Evolutionary conservation across 2,329 filamentous ascomycete genomes (phyloP).

Genomic region (Fulvia fulva): DNA sequence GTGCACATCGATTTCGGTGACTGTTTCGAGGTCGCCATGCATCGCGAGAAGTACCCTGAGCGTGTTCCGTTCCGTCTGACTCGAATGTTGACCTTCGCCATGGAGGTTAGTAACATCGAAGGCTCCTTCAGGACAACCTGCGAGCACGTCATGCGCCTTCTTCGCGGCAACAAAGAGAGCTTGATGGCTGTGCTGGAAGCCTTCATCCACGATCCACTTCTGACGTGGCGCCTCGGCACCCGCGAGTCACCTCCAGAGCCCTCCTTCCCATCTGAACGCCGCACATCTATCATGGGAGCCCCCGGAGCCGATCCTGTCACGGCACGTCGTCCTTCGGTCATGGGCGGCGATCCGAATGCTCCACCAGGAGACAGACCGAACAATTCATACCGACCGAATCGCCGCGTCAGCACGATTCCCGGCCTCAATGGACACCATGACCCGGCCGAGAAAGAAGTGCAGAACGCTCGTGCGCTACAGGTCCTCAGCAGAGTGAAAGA

Average conservation of each 20-base stretch:
- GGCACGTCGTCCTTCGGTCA: conserved; percentile 30
- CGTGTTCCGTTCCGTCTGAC: conserved; percentile 96
- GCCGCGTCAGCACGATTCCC: conserved; percentile 26
- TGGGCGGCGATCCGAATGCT: conserved; percentile 29
- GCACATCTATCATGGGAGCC: conserved; percentile 54
- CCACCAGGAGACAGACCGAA: conserved; percentile 21
- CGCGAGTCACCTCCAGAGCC: conserved; percentile 58
- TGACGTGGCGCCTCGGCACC: conserved; percentile 83
- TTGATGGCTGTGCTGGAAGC: conserved; percentile 98
- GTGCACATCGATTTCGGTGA: conserved; percentile 99
- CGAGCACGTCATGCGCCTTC: conserved; percentile 95
- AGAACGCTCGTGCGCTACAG: conserved; percentile 89
- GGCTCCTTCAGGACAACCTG: conserved; percentile 97
- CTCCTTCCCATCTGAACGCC: conserved; percentile 58
- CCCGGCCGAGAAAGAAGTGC: conserved; percentile 61
- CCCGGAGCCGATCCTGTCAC: conserved; percentile 30
- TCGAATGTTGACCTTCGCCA: conserved; percentile 97
- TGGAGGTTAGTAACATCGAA: conserved; percentile 99
- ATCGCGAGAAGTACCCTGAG: conserved; percentile 98
- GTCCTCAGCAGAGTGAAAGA: conserved; percentile 89
- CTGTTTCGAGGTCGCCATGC: conserved; percentile 99
- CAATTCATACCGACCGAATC: conserved; percentile 30
- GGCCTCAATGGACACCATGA: conserved; percentile 34
- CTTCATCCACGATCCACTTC: conserved; percentile 98
- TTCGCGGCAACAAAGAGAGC: conserved; percentile 95